Evolutionary conservation across 2,329 filamentous ascomycete genomes (phyloP), one percentile per base, ranked within the genome.

Genomic region (Sporothrix brunneoviolacea): DNA sequence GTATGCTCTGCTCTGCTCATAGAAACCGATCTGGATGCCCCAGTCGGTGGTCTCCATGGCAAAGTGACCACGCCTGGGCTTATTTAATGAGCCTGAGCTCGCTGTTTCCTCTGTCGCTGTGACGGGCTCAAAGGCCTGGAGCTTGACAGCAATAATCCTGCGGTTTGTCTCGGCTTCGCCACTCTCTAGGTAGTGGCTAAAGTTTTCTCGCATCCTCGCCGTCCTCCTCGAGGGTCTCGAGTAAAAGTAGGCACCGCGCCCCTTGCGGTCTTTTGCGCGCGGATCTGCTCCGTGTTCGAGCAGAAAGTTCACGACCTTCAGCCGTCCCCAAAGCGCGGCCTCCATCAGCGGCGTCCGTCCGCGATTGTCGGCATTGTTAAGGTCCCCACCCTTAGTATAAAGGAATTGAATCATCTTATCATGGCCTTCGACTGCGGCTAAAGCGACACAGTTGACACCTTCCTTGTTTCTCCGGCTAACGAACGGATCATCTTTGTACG

Each of bases 281-380:
- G 36, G 36, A 38, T 38, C 36, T 18, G 36, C 36, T 15, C 36
- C 36, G 16, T 38, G 36, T 19, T 38, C 36, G 36, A 38, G 36
- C 36, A 38, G 16, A 19, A 19, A 18, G 16, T 38, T 19, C 36
- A 38, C 36, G 16, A 18, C 36, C 36, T 18, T 19, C 36, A 38
- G 36, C 36, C 36, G 36, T 18, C 36, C 36, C 36, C 36, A 38
- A 19, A 38, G 36, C 36, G 36, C 36, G 36, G 36, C 36, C 36
- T 38, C 36, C 36, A 38, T 38, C 36, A 38, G 36, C 36, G 36
- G 36, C 36, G 36, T 38, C 36, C 36, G 36, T 38, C 36, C 36
- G 36, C 36, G 36, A 6, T 38, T 38, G 36, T 38, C 36, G 7
- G 16, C 16, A 38, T 12, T 38, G 36, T 38, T 38, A 18, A 38